Evolutionary conservation across 108 stramenopile genomes (phyloP).

Genomic region (Phaeodactylum tricornutum): DNA sequence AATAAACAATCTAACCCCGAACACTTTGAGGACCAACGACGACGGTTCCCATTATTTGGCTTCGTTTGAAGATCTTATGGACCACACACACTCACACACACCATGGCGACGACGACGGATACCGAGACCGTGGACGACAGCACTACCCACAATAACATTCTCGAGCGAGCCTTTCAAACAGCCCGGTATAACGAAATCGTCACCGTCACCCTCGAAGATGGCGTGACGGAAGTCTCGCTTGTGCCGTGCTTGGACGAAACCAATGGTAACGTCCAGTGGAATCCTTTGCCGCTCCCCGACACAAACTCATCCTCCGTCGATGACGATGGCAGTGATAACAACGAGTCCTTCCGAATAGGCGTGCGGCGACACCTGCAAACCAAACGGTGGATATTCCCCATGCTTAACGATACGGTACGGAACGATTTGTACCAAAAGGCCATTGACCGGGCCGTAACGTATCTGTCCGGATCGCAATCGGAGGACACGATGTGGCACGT

Average conservation of each 20-base stretch:
- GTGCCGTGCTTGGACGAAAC: conserved; percentile 47
- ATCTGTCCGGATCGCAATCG: neutral
- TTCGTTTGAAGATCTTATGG: too few species aligned
- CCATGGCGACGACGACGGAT: too few species aligned
- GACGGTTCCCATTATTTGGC: too few species aligned
- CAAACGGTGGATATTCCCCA: conserved; percentile 77
- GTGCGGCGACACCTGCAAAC: conserved; percentile 64
- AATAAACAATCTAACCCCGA: too few species aligned
- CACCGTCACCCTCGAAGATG: too few species aligned
- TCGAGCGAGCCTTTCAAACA: too few species aligned
- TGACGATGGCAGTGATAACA: conserved; percentile 5
- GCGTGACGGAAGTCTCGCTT: conserved; percentile 44
- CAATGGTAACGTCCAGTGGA: conserved; percentile 71
- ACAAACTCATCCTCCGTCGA: neutral
- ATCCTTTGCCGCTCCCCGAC: conserved; percentile 4
- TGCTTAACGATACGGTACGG: conserved; percentile 68
- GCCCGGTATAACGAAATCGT: too few species aligned
- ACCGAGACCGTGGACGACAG: too few species aligned
- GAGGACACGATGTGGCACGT: conserved; percentile 19
- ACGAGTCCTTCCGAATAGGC: too few species aligned
- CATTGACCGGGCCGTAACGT: conserved; percentile 33
- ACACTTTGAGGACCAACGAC: too few species aligned
- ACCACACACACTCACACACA: too few species aligned
- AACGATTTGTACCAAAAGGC: conserved; percentile 54
- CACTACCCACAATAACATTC: too few species aligned